Conservation (phyloP, 495 filamentous ascomycete species). For the Aspergillus cristatus region DNA sequence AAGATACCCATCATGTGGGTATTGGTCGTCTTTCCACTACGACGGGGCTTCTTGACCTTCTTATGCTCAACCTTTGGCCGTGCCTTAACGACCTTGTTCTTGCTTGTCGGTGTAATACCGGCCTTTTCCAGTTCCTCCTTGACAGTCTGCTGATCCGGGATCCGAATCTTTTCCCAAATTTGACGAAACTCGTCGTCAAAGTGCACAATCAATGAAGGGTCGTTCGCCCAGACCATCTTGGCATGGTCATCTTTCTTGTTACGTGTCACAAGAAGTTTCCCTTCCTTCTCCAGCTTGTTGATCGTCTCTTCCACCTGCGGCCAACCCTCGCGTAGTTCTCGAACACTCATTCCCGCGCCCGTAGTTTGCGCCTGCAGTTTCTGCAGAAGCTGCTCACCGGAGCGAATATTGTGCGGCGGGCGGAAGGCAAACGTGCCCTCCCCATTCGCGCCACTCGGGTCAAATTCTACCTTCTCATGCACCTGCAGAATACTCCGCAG, state of each 20-base stretch:
- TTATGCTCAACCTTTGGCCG: conserved; percentile 47
- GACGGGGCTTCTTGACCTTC: conserved; percentile 56
- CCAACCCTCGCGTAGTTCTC: conserved; percentile 93
- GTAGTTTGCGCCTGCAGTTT: conserved; percentile 74
- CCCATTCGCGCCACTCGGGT: conserved; percentile 48
- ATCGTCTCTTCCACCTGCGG: conserved; percentile 69
- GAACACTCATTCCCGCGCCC: conserved; percentile 70
- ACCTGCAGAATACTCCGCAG: conserved; percentile 33
- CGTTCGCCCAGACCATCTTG: conserved; percentile 81
- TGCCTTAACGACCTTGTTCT: conserved; percentile 53
- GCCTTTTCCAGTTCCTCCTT: conserved; percentile 62
- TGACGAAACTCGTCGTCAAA: conserved; percentile 74
- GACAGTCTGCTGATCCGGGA: conserved; percentile 67
- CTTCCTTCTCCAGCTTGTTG: conserved; percentile 63
- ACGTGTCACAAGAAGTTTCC: conserved; percentile 72
- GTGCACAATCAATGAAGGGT: conserved; percentile 61
- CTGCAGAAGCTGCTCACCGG: conserved; percentile 61
- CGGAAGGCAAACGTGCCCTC: conserved; percentile 65
- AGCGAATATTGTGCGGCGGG: conserved; percentile 70
- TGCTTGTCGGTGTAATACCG: conserved; percentile 70
- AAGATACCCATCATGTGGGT: conserved; percentile 84
- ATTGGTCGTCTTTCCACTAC: conserved; percentile 80
- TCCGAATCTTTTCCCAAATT: conserved; percentile 72
- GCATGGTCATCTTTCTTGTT: conserved; percentile 89
- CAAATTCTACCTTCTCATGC: conserved; percentile 63